phyloP scores from a whole-genome alignment of 169 alveolate species.

The Besnoitia besnoiti region DNA sequence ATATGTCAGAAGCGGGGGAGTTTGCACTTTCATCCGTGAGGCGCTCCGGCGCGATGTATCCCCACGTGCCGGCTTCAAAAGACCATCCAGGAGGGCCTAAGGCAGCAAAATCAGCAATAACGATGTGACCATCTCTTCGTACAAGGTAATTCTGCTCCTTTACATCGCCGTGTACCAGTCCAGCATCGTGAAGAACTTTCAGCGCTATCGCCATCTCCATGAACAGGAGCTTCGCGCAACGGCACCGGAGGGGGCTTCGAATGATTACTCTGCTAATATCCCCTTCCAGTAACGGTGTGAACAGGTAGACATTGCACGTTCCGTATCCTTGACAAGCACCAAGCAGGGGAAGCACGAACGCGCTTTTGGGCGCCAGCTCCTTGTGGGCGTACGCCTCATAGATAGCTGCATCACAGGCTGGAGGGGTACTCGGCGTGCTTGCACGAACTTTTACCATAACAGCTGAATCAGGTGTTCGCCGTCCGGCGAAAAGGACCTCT shows the following conservation, averaged over 20 bases:
- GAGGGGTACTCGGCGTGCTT: background rate
- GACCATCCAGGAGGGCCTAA: background rate
- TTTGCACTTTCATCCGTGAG: background rate
- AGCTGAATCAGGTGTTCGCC: background rate
- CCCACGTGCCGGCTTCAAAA: background rate
- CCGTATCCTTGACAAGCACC: conserved; percentile 48
- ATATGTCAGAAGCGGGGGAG: background rate
- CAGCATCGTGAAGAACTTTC: conserved; percentile 45
- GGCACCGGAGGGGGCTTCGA: background rate
- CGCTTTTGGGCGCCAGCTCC: conserved; percentile 33
- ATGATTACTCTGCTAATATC: conserved; percentile 11
- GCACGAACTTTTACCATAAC: background rate
- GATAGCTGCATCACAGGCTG: background rate
- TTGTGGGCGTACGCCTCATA: background rate
- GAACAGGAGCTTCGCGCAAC: background rate
- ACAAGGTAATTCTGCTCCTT: conserved; percentile 57
- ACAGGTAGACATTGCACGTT: conserved; percentile 19
- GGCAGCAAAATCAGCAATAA: conserved; percentile 54
- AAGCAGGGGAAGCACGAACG: conserved; percentile 45
- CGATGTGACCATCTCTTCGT: conserved; percentile 53
- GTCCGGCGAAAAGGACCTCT: background rate
- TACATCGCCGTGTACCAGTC: conserved; percentile 56
- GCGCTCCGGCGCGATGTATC: background rate
- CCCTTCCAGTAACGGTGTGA: conserved; percentile 31
- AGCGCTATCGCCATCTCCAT: conserved; percentile 49